Evolutionary conservation across 306 rosid genomes (phyloP).

Genomic region (Sphenostylis stenocarpa): DNA sequence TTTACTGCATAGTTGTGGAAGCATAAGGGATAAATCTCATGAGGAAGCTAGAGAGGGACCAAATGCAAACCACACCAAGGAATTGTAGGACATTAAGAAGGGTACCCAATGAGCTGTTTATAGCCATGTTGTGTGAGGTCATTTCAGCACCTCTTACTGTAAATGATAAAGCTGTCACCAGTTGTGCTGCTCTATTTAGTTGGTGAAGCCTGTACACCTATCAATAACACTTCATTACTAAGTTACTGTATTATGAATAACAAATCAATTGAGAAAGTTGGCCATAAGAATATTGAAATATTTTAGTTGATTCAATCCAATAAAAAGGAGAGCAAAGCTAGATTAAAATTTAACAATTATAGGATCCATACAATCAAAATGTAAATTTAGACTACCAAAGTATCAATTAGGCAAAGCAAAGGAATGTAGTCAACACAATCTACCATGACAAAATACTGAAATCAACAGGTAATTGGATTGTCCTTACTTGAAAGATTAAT

Average conservation of each 20-base stretch:
- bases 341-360: too few species aligned
- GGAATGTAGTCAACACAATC: not conserved
- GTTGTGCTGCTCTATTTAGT: slow-evolving; percentile 93
- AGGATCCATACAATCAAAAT: not conserved
- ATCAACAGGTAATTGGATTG: not conserved
- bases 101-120: slow-evolving; percentile 84
- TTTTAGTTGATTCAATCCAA: slow-evolving; percentile 13
- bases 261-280: not conserved
- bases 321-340: not conserved
- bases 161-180: slow-evolving; percentile 93
- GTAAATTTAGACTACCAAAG: slow-evolving; percentile 3
- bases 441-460: slow-evolving; percentile 5
- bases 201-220: slow-evolving; percentile 98
- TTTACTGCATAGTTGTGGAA: slow-evolving; percentile 41
- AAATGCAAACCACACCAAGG: slow-evolving; percentile 93
- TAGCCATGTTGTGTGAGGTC: slow-evolving; percentile 88
- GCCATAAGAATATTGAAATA: not conserved
- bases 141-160: slow-evolving; percentile 95
- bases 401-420: slow-evolving; percentile 14
- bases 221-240: slow-evolving; percentile 14
- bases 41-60: slow-evolving; percentile 96
- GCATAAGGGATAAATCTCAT: slow-evolving; percentile 72
- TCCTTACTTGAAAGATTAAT: slow-evolving; percentile 85
- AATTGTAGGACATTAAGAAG: slow-evolving; percentile 84
- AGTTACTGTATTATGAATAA: not conserved